These are phyloP conservation scores for Hemileccinum rubropunctum DNA, from an alignment of 768 basidiomycete genomes.

Conservation along the genomic window DNA sequence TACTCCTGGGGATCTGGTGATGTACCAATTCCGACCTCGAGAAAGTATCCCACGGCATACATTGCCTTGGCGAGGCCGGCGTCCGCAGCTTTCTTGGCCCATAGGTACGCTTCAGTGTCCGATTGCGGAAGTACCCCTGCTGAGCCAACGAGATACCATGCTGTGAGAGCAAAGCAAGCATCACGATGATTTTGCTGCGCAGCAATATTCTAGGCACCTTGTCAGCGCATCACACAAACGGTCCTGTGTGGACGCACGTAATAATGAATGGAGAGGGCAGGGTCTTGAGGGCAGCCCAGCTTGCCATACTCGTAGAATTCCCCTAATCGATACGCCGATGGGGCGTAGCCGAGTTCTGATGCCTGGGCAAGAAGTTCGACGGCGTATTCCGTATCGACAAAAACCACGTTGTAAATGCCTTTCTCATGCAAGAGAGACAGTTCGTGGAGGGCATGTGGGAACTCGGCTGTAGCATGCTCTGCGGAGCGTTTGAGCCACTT, in stretches of 20 bases:
- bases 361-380: conserved; percentile 94
- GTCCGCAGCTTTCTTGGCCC: conserved; percentile 96
- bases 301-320: conserved; percentile 99
- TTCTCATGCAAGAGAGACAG: conserved; percentile 90
- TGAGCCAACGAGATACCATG: conserved; percentile 99
- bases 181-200: conserved; percentile 97
- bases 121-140: conserved; percentile 97
- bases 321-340: conserved; percentile 91
- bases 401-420: conserved; percentile 98
- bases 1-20: conserved; percentile 63
- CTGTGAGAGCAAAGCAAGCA: conserved; percentile 96
- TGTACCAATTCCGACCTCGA: conserved; percentile 92
- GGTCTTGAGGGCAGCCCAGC: conserved; percentile 96
- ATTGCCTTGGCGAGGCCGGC: conserved; percentile 90
- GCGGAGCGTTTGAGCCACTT: conserved; percentile 98
- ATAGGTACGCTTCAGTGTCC: conserved; percentile 96
- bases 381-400: conserved; percentile 95
- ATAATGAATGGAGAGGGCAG: conserved; percentile 97
- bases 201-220: conserved; percentile 78
- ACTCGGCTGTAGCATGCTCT: conserved; percentile 91
- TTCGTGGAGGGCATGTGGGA: conserved; percentile 95
- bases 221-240: conserved; percentile 13
- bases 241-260: conserved; percentile 69
- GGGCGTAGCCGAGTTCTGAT: conserved; percentile 93
- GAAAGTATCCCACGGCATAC: conserved; percentile 98